Conservation (phyloP, 2,329 filamentous ascomycete species). For the Xylariaceae sp. region DNA sequence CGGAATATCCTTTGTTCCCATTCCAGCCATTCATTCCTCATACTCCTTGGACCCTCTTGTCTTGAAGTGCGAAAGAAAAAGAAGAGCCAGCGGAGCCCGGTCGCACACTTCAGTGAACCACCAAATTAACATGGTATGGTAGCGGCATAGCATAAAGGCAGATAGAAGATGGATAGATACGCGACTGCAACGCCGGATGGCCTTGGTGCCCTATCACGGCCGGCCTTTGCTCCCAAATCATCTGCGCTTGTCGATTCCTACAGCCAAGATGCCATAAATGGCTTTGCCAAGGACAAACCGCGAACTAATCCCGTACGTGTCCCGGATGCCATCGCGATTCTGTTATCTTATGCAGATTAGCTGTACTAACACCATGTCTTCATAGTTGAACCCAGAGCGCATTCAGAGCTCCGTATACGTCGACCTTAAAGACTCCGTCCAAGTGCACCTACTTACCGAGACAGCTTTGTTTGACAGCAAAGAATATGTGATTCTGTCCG, state of each 20-base stretch:
- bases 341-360: too few relatives aligned
- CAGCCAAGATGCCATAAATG: constrained; percentile 49
- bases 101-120: too few relatives aligned
- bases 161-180: constrained; percentile 28
- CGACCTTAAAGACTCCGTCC: constrained; percentile 68
- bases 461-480: constrained; percentile 88
- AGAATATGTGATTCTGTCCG: constrained; percentile 77
- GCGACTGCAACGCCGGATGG: constrained; percentile 20
- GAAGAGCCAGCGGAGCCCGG: too few relatives aligned
- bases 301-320: constrained; percentile 55
- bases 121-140: constrained; percentile 26
- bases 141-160: constrained; percentile 17
- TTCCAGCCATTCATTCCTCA: too few relatives aligned
- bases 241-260: constrained; percentile 58
- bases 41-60: too few relatives aligned
- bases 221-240: constrained; percentile 36
- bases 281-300: constrained; percentile 51
- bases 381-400: constrained; percentile 47
- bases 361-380: constrained; percentile 14
- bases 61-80: too few relatives aligned
- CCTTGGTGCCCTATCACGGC: constrained; percentile 20
- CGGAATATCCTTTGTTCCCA: too few relatives aligned
- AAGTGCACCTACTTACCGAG: constrained; percentile 88
- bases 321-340: neutral
- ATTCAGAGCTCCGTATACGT: constrained; percentile 54